Base-by-base conservation (phyloP, 2,329 filamentous ascomycete genomes). In the Pyrenophora tritici-repentis region DNA sequence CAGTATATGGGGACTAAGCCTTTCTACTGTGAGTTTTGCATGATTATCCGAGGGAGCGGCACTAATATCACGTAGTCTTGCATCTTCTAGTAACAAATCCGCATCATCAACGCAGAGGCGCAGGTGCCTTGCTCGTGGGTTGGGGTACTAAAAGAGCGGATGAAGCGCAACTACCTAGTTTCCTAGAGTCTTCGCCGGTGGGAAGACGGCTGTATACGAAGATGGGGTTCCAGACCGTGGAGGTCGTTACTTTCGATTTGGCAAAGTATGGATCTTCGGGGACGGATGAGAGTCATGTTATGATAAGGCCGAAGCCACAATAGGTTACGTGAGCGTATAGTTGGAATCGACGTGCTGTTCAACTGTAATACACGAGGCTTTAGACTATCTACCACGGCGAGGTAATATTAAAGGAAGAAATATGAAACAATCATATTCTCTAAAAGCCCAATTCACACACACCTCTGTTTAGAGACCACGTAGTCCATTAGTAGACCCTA, bases 91-190 rank as follows among this genome's bases (percentile, higher is more conserved):
- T 61, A 4, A 75, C 73, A 4, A 63, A 74, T 49, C 75, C 76
- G 4, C 65, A 65, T 2, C 71, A 78, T 47, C 73, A 77, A 31
- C 62, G 76, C 5, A 68, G 68, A 42, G 77, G 78, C 1, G 74
- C 76, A 20, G 78, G 76, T 0, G 59, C 62, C 1, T 58, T 74
- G 63, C 59, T 75, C 7, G 41, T 80, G 43, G 53, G 71, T 18
- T 75, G 72, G 71, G 78, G 77, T 1, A 54, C 71, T 4, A 59
- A 68, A 20, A 57, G 71, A 53, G 77, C 76, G 17, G 77, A 80
- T 54, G 57, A 64, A 36, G 57, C 70, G 13, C 66, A 72, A 1
- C 41, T 80, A 16, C 71, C 71, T n/a, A 59, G 62, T 2, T 79
- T 74, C 55, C 55, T 80, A 7, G 78, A 80, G 49, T 66, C 74